Base-by-base conservation (phyloP, 164 flowering plant species). In the Piper betle region DNA sequence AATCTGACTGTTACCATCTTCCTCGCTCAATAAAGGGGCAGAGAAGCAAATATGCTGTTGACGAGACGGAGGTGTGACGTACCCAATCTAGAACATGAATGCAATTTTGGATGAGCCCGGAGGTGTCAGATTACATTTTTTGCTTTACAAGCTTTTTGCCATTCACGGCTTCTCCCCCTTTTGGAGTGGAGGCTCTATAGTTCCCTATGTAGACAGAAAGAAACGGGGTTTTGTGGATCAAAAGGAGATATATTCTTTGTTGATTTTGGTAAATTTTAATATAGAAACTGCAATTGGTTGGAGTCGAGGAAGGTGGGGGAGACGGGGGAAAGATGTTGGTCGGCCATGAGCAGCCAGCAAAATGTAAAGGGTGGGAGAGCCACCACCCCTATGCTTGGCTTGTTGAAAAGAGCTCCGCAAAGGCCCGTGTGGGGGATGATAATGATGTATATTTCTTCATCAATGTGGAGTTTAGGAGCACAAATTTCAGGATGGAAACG, bases 211-310 rank as follows among this genome's bases (percentile, higher is more conserved):
- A 7, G 39, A 25, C 37, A 55, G 15, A 55, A 25, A 33, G 39
- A 7, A 19, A 37, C 5, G 25, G 58, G 58, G 58, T 55, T 15
- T 33, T 55, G 58, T 55, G 39, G 58, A 55, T 55, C 15, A 46
- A 55, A 39, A 55, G 39, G 58, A 37, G 58, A 55, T 55, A 25
- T 55, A 55, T 55, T 55, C 58, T 25, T 55, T 55, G 33, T 55
- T 46, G 9, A 46, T 46, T 4, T 46, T 46, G 50, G 15, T 46
- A 46, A 42, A 46, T 46, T 12, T 46, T 9, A 46, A 10, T 10
- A 10, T 10, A 15, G 15, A 46, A 46, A 46, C 50, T 46, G 9
- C 50, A 46, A 46, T 46, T 46, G 15, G 50, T 46, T 46, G 50
- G 10, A 46, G 50, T 5, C 12, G 50, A 46, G 50, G 50, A 46